Evolutionary conservation across 2,329 filamentous ascomycete genomes (phyloP), one percentile per base, ranked within the genome.

Genomic region (Claviceps digitariae): DNA sequence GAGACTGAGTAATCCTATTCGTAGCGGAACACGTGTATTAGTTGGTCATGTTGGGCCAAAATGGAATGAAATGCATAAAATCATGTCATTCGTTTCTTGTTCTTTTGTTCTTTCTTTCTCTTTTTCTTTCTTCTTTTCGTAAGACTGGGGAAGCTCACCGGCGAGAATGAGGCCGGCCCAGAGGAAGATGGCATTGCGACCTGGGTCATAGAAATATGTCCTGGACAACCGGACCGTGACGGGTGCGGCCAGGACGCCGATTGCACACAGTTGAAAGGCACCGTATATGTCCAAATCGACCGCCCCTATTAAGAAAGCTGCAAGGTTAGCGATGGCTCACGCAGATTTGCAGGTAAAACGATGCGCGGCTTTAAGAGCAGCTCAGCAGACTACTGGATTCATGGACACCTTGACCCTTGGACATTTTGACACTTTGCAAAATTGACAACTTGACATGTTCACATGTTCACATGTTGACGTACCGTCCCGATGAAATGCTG

Each of bases 201-300:
- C 82, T 0, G 78, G 78, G 23, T 78, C 74, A 51, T 79, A 72
- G 61, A 84, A 85, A 61, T 86, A 86, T 0, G 82, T 86, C 17
- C 67, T 67, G 1, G 82, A 85, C 45, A 82, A 64, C 56, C 75
- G 73, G 23, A 82, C 80, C 0, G 81, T 83, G 0, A 81, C 72
- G 0, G 82, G 83, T 4, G 79, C 82, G 1, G 80, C 78, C 4
- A 86, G 59, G 17, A 85, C 81, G 13, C 80, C 82, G 40, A 86
- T 81, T 0, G 82, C 74, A 55, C 82, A 86, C 0, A 85, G 63
- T 57, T 86, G 83, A 56, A 86, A 84, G 9, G 81, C 81, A 1
- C 83, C 83, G 54, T 77, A 86, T 3, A 86, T 70, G 58, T 86
- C 83, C 75, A 86, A 78, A 59, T 86, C 82, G 15, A 84, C 74